Percentiles rank a stretch among this genome's conserved stretches.
phyloP scores from a whole-genome alignment of 768 basidiomycete genomes.

The Trametes gibbosa region DNA sequence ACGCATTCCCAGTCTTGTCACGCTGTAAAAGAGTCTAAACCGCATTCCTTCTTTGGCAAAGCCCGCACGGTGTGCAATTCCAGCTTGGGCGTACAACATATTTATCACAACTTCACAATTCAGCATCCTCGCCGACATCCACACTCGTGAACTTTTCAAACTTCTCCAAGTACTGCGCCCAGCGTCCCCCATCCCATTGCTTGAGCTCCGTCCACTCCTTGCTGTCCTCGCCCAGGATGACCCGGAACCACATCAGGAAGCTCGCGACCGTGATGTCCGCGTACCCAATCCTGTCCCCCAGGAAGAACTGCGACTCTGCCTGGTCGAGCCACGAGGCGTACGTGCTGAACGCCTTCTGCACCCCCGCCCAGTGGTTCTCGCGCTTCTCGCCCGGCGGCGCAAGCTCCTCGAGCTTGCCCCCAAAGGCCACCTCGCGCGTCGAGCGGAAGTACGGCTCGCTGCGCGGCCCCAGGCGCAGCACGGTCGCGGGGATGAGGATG shows the following conservation, averaged over 20 bases:
- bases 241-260: constrained; percentile 37
- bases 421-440: constrained; percentile 29
- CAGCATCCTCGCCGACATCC: constrained; percentile 29
- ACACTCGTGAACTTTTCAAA: constrained; percentile 32
- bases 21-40: no score
- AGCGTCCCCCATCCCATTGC: constrained; percentile 39
- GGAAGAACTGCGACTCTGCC: constrained; percentile 30
- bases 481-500: constrained; percentile 17
- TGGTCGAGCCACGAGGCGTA: constrained; percentile 34
- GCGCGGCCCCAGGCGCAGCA: constrained; percentile 3
- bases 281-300: constrained; percentile 34
- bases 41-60: no score
- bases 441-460: constrained; percentile 31
- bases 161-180: constrained; percentile 34
- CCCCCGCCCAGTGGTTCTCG: constrained; percentile 29
- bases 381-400: constrained; percentile 23
- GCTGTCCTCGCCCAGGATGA: constrained; percentile 27
- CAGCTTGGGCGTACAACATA: no score
- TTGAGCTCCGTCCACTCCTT: constrained; percentile 34
- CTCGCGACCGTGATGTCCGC: constrained; percentile 36
- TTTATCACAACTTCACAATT: not conserved
- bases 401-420: constrained; percentile 36
- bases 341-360: constrained; percentile 25
- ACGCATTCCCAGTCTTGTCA: no score
- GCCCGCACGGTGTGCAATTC: no score